A percentile compares a stretch with the other conserved stretches of the same genome.
Conservation (phyloP, 768 basidiomycete species). For the Panaeolus cyanescens region DNA sequence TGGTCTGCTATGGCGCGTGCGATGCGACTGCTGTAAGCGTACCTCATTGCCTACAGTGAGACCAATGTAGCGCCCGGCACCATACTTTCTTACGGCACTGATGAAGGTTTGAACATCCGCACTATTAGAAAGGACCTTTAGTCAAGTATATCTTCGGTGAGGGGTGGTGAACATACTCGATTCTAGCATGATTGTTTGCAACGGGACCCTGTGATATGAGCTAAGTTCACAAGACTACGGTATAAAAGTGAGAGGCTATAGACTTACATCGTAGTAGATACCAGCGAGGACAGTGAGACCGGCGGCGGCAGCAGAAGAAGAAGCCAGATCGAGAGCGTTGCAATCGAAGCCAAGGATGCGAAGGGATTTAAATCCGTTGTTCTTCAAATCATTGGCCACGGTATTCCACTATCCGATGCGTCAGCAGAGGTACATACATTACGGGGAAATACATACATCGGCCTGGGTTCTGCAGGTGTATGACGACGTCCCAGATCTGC, state of each 20-base stretch:
- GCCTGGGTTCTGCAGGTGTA: conserved; percentile 37
- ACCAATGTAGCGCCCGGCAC: conserved; percentile 32
- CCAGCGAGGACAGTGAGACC: conserved; percentile 19
- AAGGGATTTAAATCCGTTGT: conserved; percentile 33
- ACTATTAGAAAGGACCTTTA: conserved; percentile 18
- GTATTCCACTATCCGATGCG: conserved; percentile 37
- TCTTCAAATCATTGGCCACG: conserved; percentile 30
- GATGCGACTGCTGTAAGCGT: too few species aligned
- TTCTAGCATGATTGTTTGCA: not conserved
- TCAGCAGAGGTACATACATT: conserved; percentile 16
- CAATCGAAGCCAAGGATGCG: conserved; percentile 43
- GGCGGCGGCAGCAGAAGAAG: conserved; percentile 32
- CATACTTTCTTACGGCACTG: conserved; percentile 30
- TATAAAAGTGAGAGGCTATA: not conserved
- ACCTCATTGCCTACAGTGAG: conserved; percentile 42
- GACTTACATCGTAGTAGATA: not conserved
- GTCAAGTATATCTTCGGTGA: not conserved
- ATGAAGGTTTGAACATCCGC: conserved; percentile 37
- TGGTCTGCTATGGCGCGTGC: too few species aligned
- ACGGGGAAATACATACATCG: conserved; percentile 23
- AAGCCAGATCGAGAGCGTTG: conserved; percentile 36
- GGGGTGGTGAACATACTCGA: not conserved
- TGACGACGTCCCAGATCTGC: conserved; percentile 24
- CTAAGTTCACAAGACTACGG: not conserved
- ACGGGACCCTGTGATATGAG: not conserved